Evolutionary conservation across 371 early-diverging fungal genomes (phyloP), one percentile per base, ranked within the genome.

Genomic region (Batrachochytrium dendrobatidis): DNA sequence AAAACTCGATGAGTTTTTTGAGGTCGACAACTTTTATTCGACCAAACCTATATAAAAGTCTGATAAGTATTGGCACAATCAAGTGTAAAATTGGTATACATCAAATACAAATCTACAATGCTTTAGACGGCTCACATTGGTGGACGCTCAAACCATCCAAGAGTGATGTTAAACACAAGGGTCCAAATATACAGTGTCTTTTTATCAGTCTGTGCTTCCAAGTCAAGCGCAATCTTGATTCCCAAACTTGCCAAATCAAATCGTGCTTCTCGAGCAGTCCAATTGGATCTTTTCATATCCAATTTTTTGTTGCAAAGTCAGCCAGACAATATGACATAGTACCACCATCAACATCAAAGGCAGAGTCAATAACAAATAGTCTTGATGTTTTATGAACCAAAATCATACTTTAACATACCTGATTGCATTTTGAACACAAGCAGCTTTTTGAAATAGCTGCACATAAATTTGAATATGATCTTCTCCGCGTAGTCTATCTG

Each of bases 161-260:
- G 81, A 0, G 89, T 85, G 46, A 83, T 69, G 7, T 65, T 57
- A 65, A 85, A 90, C 18, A 69, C 62, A 22, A 28, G 43, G 2
- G 55, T 50, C 56, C 63, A 65, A 1, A 68, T 35, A 34, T 60
- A 25, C 18, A 88, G 60, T 1, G 79, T 77, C 3, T 72, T 66
- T 1, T 86, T 80, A 55, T 92, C 73, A 53, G 72, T 70, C 58
- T 80, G 72, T 57, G 83, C 83, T 12, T 80, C 71, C n/a, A 86
- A 67, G 0, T 86, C 86, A 53, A 86, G 85, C 70, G 85, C 78
- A 17, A 94, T 76, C 54, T 83, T 84, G 49, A 91, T 71, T 26
- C 90, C 93, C 30, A 94, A 70, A 8, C 74, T 75, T n/a, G 91
- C 67, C 1, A 94, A 67, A 56, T 81, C 79, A 68, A 92, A 92